A percentile compares a stretch with the other conserved stretches of the same genome.
These are phyloP conservation scores for Sarocladium strictum DNA, from an alignment of 2,329 filamentous ascomycete genomes.

Conservation along the genomic window DNA sequence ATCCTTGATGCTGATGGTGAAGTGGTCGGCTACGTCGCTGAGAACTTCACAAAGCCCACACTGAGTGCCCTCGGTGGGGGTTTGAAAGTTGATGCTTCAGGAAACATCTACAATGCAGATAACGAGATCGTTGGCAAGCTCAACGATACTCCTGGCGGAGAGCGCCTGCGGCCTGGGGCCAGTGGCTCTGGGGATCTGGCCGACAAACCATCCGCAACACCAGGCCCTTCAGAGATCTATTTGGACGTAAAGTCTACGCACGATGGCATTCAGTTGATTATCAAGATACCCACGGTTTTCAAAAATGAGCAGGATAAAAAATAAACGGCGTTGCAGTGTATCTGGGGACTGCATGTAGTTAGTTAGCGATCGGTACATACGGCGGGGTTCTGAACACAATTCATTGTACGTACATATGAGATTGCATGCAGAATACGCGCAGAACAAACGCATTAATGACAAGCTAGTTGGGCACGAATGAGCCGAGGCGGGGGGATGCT, in stretches of 20 bases:
- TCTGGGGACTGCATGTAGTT: too few species aligned
- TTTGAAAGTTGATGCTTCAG: slow-evolving; percentile 49
- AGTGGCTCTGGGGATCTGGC: neutral
- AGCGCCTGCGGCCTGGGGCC: neutral
- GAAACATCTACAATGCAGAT: slow-evolving; percentile 51
- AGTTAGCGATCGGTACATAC: neutral
- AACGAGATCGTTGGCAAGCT: slow-evolving; percentile 58
- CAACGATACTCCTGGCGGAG: slow-evolving; percentile 30
- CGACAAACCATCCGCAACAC: slow-evolving; percentile 27
- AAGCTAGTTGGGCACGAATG: too few species aligned
- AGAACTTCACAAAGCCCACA: slow-evolving; percentile 45
- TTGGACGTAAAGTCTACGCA: slow-evolving; percentile 52
- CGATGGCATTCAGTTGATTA: slow-evolving; percentile 51
- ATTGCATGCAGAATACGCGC: neutral
- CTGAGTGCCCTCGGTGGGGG: slow-evolving; percentile 46
- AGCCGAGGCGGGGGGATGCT: too few species aligned
- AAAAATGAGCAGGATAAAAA: slow-evolving; percentile 22
- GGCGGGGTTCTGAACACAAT: neutral
- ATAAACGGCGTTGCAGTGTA: neutral
- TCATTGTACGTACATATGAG: neutral
- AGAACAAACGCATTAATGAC: too few species aligned
- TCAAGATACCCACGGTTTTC: slow-evolving; percentile 52
- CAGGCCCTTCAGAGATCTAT: slow-evolving; percentile 47
- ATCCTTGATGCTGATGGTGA: slow-evolving; percentile 73
- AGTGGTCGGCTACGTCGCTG: slow-evolving; percentile 68